phyloP scores from a whole-genome alignment of 192 early-diverging fungal genomes.

The Umbelopsis vinacea region DNA sequence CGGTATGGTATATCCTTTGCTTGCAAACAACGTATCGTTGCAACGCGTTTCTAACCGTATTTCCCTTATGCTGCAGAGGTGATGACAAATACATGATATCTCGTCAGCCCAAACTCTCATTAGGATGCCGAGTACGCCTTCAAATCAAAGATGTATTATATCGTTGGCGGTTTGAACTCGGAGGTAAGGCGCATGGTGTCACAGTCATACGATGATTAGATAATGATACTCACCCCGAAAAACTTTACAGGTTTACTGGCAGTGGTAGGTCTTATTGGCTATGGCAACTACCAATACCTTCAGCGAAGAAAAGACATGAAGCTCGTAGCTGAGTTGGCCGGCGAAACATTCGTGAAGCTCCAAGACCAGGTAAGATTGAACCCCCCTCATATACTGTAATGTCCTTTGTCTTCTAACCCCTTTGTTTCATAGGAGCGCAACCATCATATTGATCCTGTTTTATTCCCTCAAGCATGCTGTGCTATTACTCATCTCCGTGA shows the following conservation, averaged over 20 bases:
- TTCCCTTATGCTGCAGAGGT: not conserved
- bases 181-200: conserved; percentile 1
- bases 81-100: conserved; percentile 17
- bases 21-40: no score
- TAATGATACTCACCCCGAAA: not conserved
- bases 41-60: not conserved
- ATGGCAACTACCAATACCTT: conserved; percentile 35
- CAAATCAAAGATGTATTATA: conserved; percentile 15
- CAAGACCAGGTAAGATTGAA: conserved; percentile 38
- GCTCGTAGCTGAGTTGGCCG: conserved; percentile 49
- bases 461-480: conserved; percentile 45
- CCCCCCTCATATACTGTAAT: not conserved
- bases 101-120: conserved; percentile 7
- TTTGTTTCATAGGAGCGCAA: conserved; percentile 46
- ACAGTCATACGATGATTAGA: not conserved
- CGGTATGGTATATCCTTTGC: not conserved
- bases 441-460: conserved; percentile 56
- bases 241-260: not conserved
- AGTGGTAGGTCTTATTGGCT: conserved; percentile 2
- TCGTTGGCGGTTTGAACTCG: conserved; percentile 21
- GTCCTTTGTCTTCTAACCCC: no score
- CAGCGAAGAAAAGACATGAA: conserved; percentile 39
- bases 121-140: not conserved
- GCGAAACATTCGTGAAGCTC: conserved; percentile 46
- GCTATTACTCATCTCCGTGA: conserved; percentile 58